These are phyloP conservation scores for Penicillium fuscoglaucum DNA, from an alignment of 2,329 filamentous ascomycete genomes.

Conservation along the genomic window DNA sequence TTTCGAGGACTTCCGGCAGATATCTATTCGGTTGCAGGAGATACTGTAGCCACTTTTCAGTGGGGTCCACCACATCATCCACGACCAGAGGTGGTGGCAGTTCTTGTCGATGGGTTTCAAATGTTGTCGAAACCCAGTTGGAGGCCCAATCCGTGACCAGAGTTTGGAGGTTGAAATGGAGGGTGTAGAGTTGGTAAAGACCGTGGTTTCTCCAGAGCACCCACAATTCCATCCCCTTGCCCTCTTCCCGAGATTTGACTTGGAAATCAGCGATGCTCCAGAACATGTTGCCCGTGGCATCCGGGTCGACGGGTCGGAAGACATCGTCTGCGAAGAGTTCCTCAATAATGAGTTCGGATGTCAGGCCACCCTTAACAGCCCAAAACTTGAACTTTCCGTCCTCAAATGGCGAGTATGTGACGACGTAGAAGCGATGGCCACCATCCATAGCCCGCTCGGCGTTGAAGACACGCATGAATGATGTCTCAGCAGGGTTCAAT, in stretches of 20 bases:
- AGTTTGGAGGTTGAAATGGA: constrained; percentile 70
- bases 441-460: constrained; percentile 49
- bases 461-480: constrained; percentile 72
- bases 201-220: constrained; percentile 83
- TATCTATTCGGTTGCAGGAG: constrained; percentile 84
- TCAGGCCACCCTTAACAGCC: constrained; percentile 67
- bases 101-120: constrained; percentile 57
- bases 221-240: constrained; percentile 66
- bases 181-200: constrained; percentile 69
- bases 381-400: constrained; percentile 94
- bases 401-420: constrained; percentile 85
- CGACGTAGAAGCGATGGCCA: constrained; percentile 60
- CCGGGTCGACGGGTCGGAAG: constrained; percentile 65
- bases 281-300: constrained; percentile 66
- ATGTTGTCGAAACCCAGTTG: constrained; percentile 69
- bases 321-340: constrained; percentile 67
- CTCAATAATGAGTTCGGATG: constrained; percentile 58
- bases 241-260: constrained; percentile 55
- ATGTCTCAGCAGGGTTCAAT: constrained; percentile 75
- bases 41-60: constrained; percentile 82
- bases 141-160: constrained; percentile 62
- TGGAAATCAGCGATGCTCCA: constrained; percentile 80
- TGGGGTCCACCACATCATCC: constrained; percentile 67
- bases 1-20: constrained; percentile 75
- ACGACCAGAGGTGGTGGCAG: constrained; percentile 60